A percentile compares a stretch with the other conserved stretches of the same genome.
Evolutionary conservation across 2,329 filamentous ascomycete species (phyloP).

Genomic region (Stachybotrys chlorohalonatus): DNA sequence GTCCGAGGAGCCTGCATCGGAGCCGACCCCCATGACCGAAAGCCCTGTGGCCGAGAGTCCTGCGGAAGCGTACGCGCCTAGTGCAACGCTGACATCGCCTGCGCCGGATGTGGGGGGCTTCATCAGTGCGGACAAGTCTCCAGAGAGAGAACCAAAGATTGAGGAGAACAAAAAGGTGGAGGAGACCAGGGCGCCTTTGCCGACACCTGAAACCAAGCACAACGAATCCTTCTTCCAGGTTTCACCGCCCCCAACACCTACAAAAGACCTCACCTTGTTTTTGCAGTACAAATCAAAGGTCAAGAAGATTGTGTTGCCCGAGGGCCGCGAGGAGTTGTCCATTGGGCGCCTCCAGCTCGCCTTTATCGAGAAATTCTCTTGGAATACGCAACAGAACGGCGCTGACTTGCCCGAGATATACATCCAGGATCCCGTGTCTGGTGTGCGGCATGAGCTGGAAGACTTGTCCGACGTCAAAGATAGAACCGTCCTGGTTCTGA

Average conservation of each 20-base stretch:
- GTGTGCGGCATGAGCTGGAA: slow-evolving; percentile 93
- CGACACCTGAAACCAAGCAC: slow-evolving; percentile 32
- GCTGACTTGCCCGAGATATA: slow-evolving; percentile 93
- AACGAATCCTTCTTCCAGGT: slow-evolving; percentile 47
- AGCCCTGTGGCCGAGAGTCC: slow-evolving; percentile 21
- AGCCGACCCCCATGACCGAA: slow-evolving; percentile 12
- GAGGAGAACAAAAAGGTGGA: slow-evolving; percentile 10
- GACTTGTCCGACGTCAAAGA: slow-evolving; percentile 92
- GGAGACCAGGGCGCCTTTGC: slow-evolving; percentile 9
- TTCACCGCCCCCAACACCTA: slow-evolving; percentile 52
- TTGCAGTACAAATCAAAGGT: slow-evolving; percentile 95
- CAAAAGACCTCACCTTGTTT: slow-evolving; percentile 88
- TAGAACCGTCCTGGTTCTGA: slow-evolving; percentile 86
- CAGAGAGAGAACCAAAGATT: slow-evolving; percentile 5
- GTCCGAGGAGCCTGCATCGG: slow-evolving; percentile 45
- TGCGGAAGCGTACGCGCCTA: slow-evolving; percentile 49
- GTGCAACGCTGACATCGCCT: slow-evolving; percentile 51
- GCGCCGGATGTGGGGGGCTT: slow-evolving; percentile 35
- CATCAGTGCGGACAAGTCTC: slow-evolving; percentile 6
- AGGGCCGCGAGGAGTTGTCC: slow-evolving; percentile 76
- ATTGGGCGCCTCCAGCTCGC: slow-evolving; percentile 85
- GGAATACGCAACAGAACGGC: slow-evolving; percentile 94
- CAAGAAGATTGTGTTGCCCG: slow-evolving; percentile 85
- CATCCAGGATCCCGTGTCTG: slow-evolving; percentile 90
- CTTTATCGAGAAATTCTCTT: slow-evolving; percentile 98